A percentile compares a stretch with the other conserved stretches of the same genome.
These are phyloP conservation scores for Sporothrix brasiliensis DNA, from an alignment of 2,329 filamentous ascomycete species.

Conservation along the genomic window DNA sequence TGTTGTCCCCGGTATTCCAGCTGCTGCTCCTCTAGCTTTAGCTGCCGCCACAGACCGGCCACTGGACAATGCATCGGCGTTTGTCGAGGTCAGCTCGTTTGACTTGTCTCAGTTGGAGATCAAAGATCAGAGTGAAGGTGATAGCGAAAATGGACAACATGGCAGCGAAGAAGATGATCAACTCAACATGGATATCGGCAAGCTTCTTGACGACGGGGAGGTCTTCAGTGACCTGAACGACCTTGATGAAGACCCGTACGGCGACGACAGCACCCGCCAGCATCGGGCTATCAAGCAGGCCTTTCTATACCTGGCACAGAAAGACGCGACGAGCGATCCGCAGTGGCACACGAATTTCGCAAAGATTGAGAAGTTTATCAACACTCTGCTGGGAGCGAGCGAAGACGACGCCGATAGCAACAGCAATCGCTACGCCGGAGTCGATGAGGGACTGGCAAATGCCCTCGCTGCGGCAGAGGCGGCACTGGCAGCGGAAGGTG, in stretches of 20 bases:
- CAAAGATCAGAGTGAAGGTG: too few relatives aligned
- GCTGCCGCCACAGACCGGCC: too few relatives aligned
- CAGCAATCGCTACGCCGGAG: not conserved
- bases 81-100: too few relatives aligned
- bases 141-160: too few relatives aligned
- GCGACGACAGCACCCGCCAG: not conserved
- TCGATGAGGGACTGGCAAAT: not conserved
- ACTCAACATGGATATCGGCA: not conserved
- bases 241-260: not conserved
- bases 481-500: not conserved
- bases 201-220: too few relatives aligned
- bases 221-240: not conserved
- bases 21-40: too few relatives aligned
- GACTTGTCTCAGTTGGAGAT: not conserved
- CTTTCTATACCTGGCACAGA: constrained; percentile 51
- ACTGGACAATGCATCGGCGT: too few relatives aligned
- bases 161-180: not conserved
- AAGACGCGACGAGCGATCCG: constrained; percentile 50
- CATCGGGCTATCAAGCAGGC: not conserved
- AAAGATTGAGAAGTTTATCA: constrained; percentile 48
- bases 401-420: constrained; percentile 21
- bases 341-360: constrained; percentile 47
- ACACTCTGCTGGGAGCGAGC: constrained; percentile 39
- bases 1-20: too few relatives aligned
- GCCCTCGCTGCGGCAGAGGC: constrained; percentile 6